Evolutionary conservation across 306 rosid species (phyloP), one percentile per base, ranked within the genome.

Genomic region (Hippophae rhamnoides): DNA sequence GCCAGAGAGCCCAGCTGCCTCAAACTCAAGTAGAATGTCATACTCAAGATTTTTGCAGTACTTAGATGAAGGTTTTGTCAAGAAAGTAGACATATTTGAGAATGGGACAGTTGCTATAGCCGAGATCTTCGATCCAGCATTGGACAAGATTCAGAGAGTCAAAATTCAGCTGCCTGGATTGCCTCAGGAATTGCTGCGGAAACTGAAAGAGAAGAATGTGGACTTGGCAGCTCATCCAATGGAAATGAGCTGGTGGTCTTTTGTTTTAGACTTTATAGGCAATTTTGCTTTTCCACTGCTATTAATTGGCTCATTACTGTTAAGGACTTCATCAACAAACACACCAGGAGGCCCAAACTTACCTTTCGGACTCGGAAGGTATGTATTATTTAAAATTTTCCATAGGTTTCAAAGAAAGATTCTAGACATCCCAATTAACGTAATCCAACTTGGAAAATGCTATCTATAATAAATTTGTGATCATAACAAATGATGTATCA

Each of bases 291-390:
- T 89, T 73, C 94, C 94, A 40, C 72, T 83, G 74, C 26, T 89
- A 18, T 67, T 89, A 50, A 65, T 89, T 58, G 86, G 86, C 6
- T 1, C 67, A 13, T 74, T 85, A 47, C 65, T 83, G 43, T 40
- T 89, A 6, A 79, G 83, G 51, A n/a, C 68, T 38, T 43, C 76
- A 6, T 78, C 85, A 9, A 13, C 73, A 48, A 83, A 72, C 65
- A 69, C 78, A 27, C 82, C 82, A 58, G 74, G 84, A 52, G 86
- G 94, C 53, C 86, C 89, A 59, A 83, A 79, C 73, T 72, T 89
- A 64, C 90, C 94, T 14, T 85, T 89, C 75, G 94, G 90, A 43
- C 76, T 83, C 49, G 90, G 90, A 79, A 85, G 82, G 94, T 84
- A 82, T 31, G 57, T 41, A 57, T 40, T 31, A 5, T 11, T 43